Base-by-base conservation (phyloP, 108 stramenopile species). In the Skeletonema costatum region DNA sequence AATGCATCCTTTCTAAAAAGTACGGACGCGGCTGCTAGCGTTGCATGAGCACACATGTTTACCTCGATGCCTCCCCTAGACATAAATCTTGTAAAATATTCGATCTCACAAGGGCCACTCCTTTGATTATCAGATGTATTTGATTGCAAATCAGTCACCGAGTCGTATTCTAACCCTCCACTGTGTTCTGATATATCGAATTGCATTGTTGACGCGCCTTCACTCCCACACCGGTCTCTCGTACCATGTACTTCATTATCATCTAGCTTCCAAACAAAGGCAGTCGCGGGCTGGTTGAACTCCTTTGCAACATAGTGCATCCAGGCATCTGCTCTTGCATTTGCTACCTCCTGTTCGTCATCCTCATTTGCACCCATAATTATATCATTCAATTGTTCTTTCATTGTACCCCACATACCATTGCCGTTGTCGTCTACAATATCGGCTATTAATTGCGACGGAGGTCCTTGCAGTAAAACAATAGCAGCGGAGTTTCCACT, bases 401-500 rank as follows among this genome's bases (percentile, higher is more conserved):
- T 30, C 63, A 64, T 48, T 33, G 63, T 11, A 51, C 63, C 39
- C 30, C 38, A 67, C 35, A 30, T 19, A 41, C 59, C 17, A 19
- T 17, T 39, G 9, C 60, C 42, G 19, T 10, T 5, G 56, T 70
- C 48, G 14, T 56, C 35, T 19, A 56, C 50, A 53, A 60, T 30
- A 33, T 60, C 70, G 58, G 69, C 69, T 33, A 70, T 70, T 29
- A 70, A 14, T 30, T 69, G 68, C 60, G 29, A 70, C 5, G 78
- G 78, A 68, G 78, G 46, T 31, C 50, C 53, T 5, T 71, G 41
- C 73, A 93, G 66, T 17, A 98, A 62, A 9, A 98, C 97, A 17
- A 99, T 92, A 8, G 93, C 96, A n/a, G 98, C 98, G 11, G 97
- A 97, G 70, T 98, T 99, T n/a, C 98, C 98, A 50, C 83, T 80